Conservation (phyloP, 345 rosid species). For the Brassica incana region DNA sequence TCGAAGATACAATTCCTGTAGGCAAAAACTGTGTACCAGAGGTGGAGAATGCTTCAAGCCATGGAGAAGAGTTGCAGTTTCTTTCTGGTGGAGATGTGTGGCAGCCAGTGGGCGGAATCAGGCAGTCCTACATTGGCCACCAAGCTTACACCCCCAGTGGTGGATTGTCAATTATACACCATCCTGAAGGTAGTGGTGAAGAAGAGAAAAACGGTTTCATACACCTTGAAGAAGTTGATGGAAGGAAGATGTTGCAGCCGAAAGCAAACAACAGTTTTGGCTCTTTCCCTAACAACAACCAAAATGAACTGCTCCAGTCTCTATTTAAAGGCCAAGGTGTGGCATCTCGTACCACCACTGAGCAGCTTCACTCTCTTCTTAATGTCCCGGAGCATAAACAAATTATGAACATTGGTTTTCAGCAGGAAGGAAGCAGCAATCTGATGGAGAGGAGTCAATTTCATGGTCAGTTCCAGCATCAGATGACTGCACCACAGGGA, state of each 20-base stretch:
- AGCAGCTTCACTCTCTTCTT: constrained; percentile 79
- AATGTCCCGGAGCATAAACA: constrained; percentile 69
- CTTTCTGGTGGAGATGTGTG: constrained; percentile 59
- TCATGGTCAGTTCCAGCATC: constrained; percentile 61
- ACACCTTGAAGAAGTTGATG: constrained; percentile 49
- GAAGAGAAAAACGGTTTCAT: constrained; percentile 50
- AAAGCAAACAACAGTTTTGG: constrained; percentile 53
- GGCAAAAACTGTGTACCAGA: constrained; percentile 42
- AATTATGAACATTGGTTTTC: constrained; percentile 53
- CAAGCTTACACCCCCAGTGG: constrained; percentile 49
- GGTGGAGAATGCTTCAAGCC: constrained; percentile 45
- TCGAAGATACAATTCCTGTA: constrained; percentile 40
- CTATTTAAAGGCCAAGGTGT: constrained; percentile 64
- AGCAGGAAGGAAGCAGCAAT: constrained; percentile 47
- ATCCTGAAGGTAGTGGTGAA: constrained; percentile 46
- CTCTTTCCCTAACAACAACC: constrained; percentile 60
- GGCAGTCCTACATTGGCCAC: constrained; percentile 38
- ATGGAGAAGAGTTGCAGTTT: constrained; percentile 46
- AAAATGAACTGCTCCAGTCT: constrained; percentile 83
- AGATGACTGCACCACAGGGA: constrained; percentile 49
- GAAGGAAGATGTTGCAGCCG: constrained; percentile 51
- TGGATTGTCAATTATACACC: constrained; percentile 50
- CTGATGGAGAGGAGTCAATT: constrained; percentile 54
- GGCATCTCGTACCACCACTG: constrained; percentile 48
- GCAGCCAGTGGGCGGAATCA: constrained; percentile 50